Evolutionary conservation across 352 stramenopile genomes (phyloP).

Genomic region (Plasmopara muralis): DNA sequence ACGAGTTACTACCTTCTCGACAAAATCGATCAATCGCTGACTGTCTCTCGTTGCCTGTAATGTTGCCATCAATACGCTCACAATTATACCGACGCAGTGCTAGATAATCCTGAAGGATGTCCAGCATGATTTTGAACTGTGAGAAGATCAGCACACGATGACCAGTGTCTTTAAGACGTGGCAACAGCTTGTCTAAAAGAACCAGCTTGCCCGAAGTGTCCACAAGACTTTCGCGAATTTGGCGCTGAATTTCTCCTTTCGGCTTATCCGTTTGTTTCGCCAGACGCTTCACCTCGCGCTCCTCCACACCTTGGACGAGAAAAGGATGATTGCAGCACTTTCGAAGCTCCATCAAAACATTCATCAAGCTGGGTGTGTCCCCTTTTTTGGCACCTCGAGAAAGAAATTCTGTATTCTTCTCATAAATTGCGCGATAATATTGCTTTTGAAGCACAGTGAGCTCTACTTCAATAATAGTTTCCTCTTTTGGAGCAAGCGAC

Average conservation of each 20-base stretch:
- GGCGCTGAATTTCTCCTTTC: constrained; percentile 44
- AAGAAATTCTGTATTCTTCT: constrained; percentile 91
- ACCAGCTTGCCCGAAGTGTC: constrained; percentile 96
- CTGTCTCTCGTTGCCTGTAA: constrained; percentile 95
- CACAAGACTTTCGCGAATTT: constrained; percentile 88
- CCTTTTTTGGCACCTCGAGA: constrained; percentile 58
- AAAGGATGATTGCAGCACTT: constrained; percentile 95
- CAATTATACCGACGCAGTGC: constrained; percentile 86
- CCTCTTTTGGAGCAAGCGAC: constrained; percentile 81
- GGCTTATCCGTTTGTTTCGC: constrained; percentile 44
- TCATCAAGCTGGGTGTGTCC: constrained; percentile 83
- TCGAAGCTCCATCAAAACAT: constrained; percentile 91
- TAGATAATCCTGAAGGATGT: constrained; percentile 99
- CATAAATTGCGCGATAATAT: constrained; percentile 90
- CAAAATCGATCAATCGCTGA: constrained; percentile 90
- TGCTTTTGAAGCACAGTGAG: constrained; percentile 87
- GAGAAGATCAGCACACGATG: constrained; percentile 98
- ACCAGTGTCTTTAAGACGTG: constrained; percentile 91
- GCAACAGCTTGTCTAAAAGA: constrained; percentile 98
- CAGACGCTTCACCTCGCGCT: constrained; percentile 62
- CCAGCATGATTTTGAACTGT: constrained; percentile 99
- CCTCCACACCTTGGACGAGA: constrained; percentile 86
- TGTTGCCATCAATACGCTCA: constrained; percentile 98
- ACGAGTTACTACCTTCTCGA: constrained; percentile 60
- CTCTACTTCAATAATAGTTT: constrained; percentile 89